Evolutionary conservation across 2,329 filamentous ascomycete genomes (phyloP), one percentile per base, ranked within the genome.

Genomic region (Colletotrichum magnum): DNA sequence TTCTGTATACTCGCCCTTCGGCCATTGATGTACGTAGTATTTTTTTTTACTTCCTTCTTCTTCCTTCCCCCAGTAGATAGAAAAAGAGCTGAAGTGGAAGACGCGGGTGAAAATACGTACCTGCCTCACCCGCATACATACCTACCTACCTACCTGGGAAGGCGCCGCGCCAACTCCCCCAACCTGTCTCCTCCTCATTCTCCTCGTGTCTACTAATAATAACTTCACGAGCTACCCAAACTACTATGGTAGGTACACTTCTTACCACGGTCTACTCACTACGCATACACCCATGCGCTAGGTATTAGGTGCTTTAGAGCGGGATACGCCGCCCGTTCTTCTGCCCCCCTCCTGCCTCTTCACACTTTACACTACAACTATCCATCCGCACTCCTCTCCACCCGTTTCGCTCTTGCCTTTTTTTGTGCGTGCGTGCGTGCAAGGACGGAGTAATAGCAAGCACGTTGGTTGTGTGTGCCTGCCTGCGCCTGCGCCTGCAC

Each of bases 341-440:
- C n/a, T 12, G 32, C 32, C 36, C 59, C 58, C n/a, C 45, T 10
- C n/a, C 21, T 52, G 21, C 21, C 58, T 60, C 47, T 45, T 60
- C 58, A 36, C 32, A 43, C 50, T 47, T 36, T 47, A 47, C 50
- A 24, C 21, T 24, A 24, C 18, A 18, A 18, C 32, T 36, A 24
- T 53, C 39, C 16, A 6, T 62, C 9, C 45, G 21, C 32, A 41
- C 56, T 56, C 56, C 32, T 56, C 57, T 56, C 50, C 48, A 24
- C 54, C 47, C 26, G 56, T 56, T 66, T 66, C 66, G 50, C 56
- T 60, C 56, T 51, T n/a, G 47, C 43, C 61, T 36, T 52, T 60
- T 48, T 48, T 36, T 52, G 54, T 48, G 51, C 39, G 41, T 47
- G 45, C 57, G 32, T 50, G 41, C 28, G 36, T 43, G 53, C 28